phyloP scores from a whole-genome alignment of 495 filamentous ascomycete species.

The Recurvomyces mirabilis region DNA sequence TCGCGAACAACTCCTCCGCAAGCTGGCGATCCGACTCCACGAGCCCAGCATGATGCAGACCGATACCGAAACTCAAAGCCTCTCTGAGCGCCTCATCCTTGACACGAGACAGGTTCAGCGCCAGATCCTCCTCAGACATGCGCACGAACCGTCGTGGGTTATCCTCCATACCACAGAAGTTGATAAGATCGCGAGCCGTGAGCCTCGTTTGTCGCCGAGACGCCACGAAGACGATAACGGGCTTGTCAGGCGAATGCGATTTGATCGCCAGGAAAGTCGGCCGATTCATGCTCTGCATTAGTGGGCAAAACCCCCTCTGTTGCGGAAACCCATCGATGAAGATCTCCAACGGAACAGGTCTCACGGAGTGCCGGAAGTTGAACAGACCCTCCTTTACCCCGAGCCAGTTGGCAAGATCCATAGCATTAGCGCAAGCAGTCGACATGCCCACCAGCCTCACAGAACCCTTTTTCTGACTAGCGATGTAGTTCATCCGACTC shows the following conservation, averaged over 20 bases:
- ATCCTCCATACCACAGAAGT: constrained; percentile 96
- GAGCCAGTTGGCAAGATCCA: constrained; percentile 89
- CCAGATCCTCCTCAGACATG: constrained; percentile 90
- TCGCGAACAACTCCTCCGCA: constrained; percentile 85
- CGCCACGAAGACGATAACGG: constrained; percentile 96
- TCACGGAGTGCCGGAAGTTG: constrained; percentile 97
- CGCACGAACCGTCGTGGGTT: constrained; percentile 83
- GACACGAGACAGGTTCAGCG: constrained; percentile 67
- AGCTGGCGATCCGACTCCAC: constrained; percentile 88
- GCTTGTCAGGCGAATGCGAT: constrained; percentile 87
- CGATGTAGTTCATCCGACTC: constrained; percentile 98
- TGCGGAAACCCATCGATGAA: constrained; percentile 97
- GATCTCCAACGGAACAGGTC: constrained; percentile 87
- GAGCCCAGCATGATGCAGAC: constrained; percentile 91
- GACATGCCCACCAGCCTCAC: constrained; percentile 95
- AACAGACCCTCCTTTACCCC: constrained; percentile 94
- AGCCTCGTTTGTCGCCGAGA: constrained; percentile 89
- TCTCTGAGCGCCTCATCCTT: constrained; percentile 89
- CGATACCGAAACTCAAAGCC: constrained; percentile 90
- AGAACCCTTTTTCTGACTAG: constrained; percentile 74
- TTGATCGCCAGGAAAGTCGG: constrained; percentile 96
- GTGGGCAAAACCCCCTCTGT: constrained; percentile 84
- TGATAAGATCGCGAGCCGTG: constrained; percentile 91
- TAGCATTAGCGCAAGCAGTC: constrained; percentile 92
- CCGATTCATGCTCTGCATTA: constrained; percentile 99